A percentile compares a stretch with the other conserved stretches of the same genome.
These are phyloP conservation scores for Aspergillus steynii DNA, from an alignment of 495 filamentous ascomycete genomes.

Conservation along the genomic window DNA sequence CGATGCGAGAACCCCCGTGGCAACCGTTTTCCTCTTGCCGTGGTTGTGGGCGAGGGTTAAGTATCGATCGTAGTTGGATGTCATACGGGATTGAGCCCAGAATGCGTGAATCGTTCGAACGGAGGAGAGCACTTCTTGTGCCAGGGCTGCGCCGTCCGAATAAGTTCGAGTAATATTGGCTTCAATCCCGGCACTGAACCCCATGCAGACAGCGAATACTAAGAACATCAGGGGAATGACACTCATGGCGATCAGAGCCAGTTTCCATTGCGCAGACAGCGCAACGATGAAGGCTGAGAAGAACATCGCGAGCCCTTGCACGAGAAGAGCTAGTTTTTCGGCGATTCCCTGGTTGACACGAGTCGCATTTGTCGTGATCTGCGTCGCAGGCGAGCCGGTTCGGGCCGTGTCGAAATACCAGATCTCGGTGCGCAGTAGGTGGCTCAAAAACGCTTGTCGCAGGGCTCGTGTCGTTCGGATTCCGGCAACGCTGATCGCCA, in stretches of 20 bases:
- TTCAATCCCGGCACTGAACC: slow-evolving; percentile 11
- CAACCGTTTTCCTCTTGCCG: slow-evolving; percentile 30
- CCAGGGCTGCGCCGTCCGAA: slow-evolving; percentile 33
- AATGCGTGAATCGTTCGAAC: slow-evolving; percentile 54
- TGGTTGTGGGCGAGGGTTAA: slow-evolving; percentile 24
- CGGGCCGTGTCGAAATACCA: slow-evolving; percentile 26
- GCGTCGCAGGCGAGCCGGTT: neutral
- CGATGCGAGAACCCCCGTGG: slow-evolving; percentile 42
- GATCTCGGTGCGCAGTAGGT: slow-evolving; percentile 28
- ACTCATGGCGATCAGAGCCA: slow-evolving; percentile 40
- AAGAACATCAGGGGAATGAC: slow-evolving; percentile 29
- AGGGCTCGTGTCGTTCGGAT: slow-evolving; percentile 29
- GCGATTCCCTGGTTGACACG: slow-evolving; percentile 40
- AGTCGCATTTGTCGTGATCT: slow-evolving; percentile 31
- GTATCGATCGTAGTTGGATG: slow-evolving; percentile 29
- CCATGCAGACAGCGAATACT: slow-evolving; percentile 4
- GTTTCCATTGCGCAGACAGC: slow-evolving; percentile 43
- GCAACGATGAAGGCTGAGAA: slow-evolving; percentile 46
- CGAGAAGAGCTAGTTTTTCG: slow-evolving; percentile 44
- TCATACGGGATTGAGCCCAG: slow-evolving; percentile 36
- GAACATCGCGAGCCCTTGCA: slow-evolving; percentile 45
- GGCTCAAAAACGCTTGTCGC: slow-evolving; percentile 23
- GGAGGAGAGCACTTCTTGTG: slow-evolving; percentile 43
- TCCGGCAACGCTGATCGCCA: slow-evolving; percentile 23
- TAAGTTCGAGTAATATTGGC: slow-evolving; percentile 14